A percentile compares a stretch with the other conserved stretches of the same genome.
These are phyloP conservation scores for Orychophragmus violaceus DNA, from an alignment of 345 rosid genomes.

Conservation along the genomic window DNA sequence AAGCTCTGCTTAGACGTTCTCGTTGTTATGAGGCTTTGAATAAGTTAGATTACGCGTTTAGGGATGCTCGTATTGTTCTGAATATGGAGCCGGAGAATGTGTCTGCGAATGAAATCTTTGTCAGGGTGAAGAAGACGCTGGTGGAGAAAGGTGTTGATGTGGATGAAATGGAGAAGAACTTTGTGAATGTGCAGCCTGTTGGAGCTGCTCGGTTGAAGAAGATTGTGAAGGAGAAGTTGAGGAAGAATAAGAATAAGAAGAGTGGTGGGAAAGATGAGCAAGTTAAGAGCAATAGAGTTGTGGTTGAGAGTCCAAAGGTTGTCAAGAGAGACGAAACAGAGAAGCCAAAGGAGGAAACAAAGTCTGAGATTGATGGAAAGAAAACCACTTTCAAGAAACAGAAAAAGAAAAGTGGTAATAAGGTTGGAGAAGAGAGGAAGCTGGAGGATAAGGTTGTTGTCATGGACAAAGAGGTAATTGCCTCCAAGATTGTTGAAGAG, in stretches of 20 bases:
- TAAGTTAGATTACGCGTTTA: constrained; percentile 73
- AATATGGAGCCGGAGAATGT: constrained; percentile 74
- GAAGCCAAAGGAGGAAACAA: constrained; percentile 1
- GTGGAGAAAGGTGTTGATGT: constrained; percentile 59
- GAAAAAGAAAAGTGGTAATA: constrained; percentile 39
- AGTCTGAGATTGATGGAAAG: constrained; percentile 23
- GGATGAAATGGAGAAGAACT: constrained; percentile 57
- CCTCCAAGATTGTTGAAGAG: constrained; percentile 47
- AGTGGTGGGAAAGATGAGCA: constrained; percentile 32
- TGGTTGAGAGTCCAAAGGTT: constrained; percentile 25
- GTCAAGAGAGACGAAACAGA: background rate
- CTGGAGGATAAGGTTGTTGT: constrained; percentile 42
- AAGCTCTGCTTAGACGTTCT: constrained; percentile 79
- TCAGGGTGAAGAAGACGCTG: constrained; percentile 57
- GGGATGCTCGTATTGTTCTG: constrained; percentile 73
- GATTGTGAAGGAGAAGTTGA: constrained; percentile 59
- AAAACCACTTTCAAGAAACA: constrained; percentile 21
- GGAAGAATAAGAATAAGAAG: constrained; percentile 52
- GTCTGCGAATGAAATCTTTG: constrained; percentile 53
- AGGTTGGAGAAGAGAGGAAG: constrained; percentile 24
- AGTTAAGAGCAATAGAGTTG: constrained; percentile 26
- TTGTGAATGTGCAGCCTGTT: constrained; percentile 34
- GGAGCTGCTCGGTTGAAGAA: constrained; percentile 40
- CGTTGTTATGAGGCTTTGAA: constrained; percentile 81
- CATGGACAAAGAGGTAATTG: constrained; percentile 50